Evolutionary conservation across 371 early-diverging fungal species (phyloP).

Genomic region (Quaeritorhiza haematococci): DNA sequence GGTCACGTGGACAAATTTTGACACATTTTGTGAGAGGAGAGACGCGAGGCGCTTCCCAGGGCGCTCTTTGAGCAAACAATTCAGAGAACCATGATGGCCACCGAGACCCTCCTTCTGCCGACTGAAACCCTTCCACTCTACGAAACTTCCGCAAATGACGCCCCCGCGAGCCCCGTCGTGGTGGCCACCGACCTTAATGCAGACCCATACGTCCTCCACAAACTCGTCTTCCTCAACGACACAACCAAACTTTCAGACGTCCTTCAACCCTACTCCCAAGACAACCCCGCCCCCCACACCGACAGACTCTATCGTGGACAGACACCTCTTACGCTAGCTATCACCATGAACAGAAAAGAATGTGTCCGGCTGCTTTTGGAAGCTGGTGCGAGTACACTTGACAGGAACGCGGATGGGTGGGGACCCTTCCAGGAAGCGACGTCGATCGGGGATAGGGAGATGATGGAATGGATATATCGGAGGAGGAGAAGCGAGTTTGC

Average conservation of each 20-base stretch:
- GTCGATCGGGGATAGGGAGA: slow-evolving; percentile 30
- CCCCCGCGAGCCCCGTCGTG: too few species aligned
- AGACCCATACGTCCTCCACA: neutral
- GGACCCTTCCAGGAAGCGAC: slow-evolving; percentile 44
- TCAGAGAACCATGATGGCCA: too few species aligned
- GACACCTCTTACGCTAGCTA: slow-evolving; percentile 40
- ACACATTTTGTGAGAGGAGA: too few species aligned
- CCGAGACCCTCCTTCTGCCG: too few species aligned
- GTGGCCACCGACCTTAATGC: too few species aligned
- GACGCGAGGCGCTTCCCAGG: too few species aligned
- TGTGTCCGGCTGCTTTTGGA: slow-evolving; percentile 29
- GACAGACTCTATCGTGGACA: slow-evolving; percentile 29
- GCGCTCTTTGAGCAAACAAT: too few species aligned
- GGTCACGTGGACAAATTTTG: too few species aligned
- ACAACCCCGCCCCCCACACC: slow-evolving; percentile 3
- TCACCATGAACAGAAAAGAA: slow-evolving; percentile 25
- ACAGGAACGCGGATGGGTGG: slow-evolving; percentile 35
- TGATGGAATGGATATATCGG: slow-evolving; percentile 25
- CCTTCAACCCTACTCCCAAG: neutral
- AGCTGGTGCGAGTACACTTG: slow-evolving; percentile 26
- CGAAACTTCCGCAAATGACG: too few species aligned
- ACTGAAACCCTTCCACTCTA: too few species aligned
- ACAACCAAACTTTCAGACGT: neutral
- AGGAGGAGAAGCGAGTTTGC: slow-evolving; percentile 26
- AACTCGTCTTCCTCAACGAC: slow-evolving; percentile 2